Base-by-base conservation (phyloP, 2,329 filamentous ascomycete genomes). In the Fusarium sp. region DNA sequence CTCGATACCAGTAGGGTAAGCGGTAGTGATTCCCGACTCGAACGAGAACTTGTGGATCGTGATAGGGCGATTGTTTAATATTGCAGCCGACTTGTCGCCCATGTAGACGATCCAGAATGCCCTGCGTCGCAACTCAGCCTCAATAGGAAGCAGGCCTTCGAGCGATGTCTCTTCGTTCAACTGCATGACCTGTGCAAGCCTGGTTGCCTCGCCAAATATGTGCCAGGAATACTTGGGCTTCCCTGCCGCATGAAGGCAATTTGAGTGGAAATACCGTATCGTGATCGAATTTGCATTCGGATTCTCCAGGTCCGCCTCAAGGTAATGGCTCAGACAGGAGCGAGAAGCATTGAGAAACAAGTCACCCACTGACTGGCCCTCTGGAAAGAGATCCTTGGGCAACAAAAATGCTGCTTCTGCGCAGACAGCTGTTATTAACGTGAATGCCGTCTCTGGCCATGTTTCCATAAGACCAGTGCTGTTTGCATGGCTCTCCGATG, bases 181-280 rank as follows among this genome's bases (percentile, higher is more conserved):
- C 16, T 83, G 79, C 84, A 86, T 85, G 2, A 82, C 81, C 68
- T 86, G 84, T 0, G 81, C 82, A 6, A 86, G 79, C 2, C 84
- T 78, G 5, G 82, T 82, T 1, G 84, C 84, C 66, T 86, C 84
- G 2, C 84, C 84, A 70, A 86, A 84, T 2, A 86, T 83, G 57
- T 85, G 83, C 83, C 84, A 86, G 6, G 84, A 85, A 22, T 84
- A 81, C 29, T 83, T 81, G 5, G 83, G 83, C 45, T 84, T 85
- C 0, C 84, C 85, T 1, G 82, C 78, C 2, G 83, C 83, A 56
- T 86, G 85, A 3, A 86, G 73, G 47, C 84, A 85, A 63, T 85
- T 85, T 16, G 85, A 86, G 60, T 86, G 85, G 27, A 85, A 84
- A 61, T 85, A 85, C 5, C 85, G 82, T 20, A 85, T 84, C 3